These are phyloP conservation scores for Trichothecium roseum DNA, from an alignment of 2,329 filamentous ascomycete genomes.

Conservation along the genomic window DNA sequence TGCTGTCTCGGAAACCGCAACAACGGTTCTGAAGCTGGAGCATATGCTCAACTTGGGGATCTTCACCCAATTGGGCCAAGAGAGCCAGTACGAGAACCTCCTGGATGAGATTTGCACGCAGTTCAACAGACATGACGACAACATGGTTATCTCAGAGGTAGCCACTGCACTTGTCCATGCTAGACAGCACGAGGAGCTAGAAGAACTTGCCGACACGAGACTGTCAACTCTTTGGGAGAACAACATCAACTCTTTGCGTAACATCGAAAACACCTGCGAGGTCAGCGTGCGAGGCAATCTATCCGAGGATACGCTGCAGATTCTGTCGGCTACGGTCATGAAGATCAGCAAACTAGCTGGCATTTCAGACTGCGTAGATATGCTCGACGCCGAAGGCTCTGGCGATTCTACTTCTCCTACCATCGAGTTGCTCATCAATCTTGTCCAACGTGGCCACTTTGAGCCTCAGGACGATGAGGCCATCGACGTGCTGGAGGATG, in stretches of 20 bases:
- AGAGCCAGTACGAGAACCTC: slow-evolving; percentile 68
- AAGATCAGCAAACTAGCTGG: slow-evolving; percentile 74
- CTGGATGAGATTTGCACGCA: slow-evolving; percentile 90
- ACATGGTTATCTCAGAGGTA: slow-evolving; percentile 74
- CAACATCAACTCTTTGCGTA: slow-evolving; percentile 60
- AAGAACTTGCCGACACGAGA: slow-evolving; percentile 74
- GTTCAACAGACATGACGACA: slow-evolving; percentile 85
- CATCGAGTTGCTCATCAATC: slow-evolving; percentile 60
- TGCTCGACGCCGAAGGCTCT: slow-evolving; percentile 55
- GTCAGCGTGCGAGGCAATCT: slow-evolving; percentile 64
- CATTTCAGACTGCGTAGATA: slow-evolving; percentile 66
- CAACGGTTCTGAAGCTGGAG: slow-evolving; percentile 75
- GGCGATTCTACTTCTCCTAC: slow-evolving; percentile 37
- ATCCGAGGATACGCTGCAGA: slow-evolving; percentile 51
- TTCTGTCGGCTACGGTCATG: slow-evolving; percentile 62
- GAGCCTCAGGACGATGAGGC: slow-evolving; percentile 54
- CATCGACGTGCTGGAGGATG: slow-evolving; percentile 67
- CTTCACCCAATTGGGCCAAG: slow-evolving; percentile 81
- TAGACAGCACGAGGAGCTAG: slow-evolving; percentile 75
- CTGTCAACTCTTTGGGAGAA: slow-evolving; percentile 81
- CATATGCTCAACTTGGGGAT: slow-evolving; percentile 78
- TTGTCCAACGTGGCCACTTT: slow-evolving; percentile 65
- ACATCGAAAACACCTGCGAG: slow-evolving; percentile 60
- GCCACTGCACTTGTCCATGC: slow-evolving; percentile 75
- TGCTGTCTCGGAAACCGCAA: slow-evolving; percentile 76